Percentiles rank a stretch among this genome's conserved stretches.
Evolutionary conservation across 2,329 filamentous ascomycete genomes (phyloP).

Genomic region (Elsinoe necatrix): DNA sequence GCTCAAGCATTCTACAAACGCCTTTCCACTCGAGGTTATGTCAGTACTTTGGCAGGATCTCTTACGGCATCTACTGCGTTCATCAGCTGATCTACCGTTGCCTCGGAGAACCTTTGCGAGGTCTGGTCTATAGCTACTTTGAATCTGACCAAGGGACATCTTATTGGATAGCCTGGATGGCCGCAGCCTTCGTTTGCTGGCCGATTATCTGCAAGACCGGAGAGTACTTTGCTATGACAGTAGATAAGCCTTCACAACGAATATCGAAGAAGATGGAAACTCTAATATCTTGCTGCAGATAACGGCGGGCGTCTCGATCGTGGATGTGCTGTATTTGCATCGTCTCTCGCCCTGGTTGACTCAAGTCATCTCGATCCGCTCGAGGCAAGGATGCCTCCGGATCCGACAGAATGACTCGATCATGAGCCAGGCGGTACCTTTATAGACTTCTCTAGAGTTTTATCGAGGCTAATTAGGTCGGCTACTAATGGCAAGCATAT

Average conservation of each 20-base stretch:
- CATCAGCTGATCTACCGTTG: background rate
- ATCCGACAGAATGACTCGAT: too few species aligned
- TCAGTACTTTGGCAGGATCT: background rate
- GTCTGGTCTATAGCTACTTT: background rate
- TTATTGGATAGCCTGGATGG: background rate
- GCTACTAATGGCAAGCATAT: too few species aligned
- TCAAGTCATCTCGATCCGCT: too few species aligned
- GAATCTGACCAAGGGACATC: background rate
- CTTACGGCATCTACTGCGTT: background rate
- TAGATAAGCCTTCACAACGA: background rate
- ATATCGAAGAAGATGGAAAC: background rate
- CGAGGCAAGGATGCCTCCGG: too few species aligned
- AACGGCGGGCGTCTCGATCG: too few species aligned
- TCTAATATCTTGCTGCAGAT: background rate
- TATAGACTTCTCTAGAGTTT: too few species aligned
- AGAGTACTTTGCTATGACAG: background rate
- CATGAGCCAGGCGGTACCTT: too few species aligned
- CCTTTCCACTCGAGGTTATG: background rate
- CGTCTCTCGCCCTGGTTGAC: too few species aligned
- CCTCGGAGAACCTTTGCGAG: background rate
- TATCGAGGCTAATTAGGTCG: too few species aligned
- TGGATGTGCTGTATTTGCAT: too few species aligned
- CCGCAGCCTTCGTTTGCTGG: background rate
- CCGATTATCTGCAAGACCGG: background rate
- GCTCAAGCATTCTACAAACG: background rate